A percentile compares a stretch with the other conserved stretches of the same genome.
These are phyloP conservation scores for Friedmanniomyces simplex DNA, from an alignment of 495 filamentous ascomycete species.

Conservation along the genomic window DNA sequence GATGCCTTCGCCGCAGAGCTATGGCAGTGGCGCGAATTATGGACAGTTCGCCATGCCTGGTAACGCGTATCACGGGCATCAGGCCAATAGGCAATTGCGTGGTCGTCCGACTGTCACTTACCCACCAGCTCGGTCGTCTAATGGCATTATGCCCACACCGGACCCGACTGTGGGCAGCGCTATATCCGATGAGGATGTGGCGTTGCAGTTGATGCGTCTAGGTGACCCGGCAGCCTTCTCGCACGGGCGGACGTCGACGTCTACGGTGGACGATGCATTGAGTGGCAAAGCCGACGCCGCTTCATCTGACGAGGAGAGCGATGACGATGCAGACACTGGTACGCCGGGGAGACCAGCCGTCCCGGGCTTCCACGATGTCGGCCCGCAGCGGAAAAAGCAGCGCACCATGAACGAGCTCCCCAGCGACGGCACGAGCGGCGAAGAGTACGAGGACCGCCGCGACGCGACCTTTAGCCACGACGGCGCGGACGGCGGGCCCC, in stretches of 20 bases:
- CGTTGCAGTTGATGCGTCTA: conserved; percentile 87
- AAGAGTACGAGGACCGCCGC: conserved; percentile 51
- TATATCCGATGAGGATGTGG: conserved; percentile 96
- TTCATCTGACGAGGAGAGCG: conserved; percentile 75
- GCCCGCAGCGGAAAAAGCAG: conserved; percentile 26
- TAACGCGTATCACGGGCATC: conserved; percentile 36
- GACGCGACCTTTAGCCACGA: conserved; percentile 45
- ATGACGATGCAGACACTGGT: conserved; percentile 55
- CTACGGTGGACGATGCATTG: conserved; percentile 82
- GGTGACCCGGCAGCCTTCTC: conserved; percentile 87
- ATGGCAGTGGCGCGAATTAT: conserved; percentile 36
- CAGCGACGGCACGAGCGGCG: conserved; percentile 62
- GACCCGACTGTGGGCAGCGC: conserved; percentile 82
- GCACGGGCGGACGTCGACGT: conserved; percentile 82
- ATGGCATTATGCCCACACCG: conserved; percentile 73
- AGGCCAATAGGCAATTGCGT: conserved; percentile 56
- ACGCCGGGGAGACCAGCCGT: conserved; percentile 26
- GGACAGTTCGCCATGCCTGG: conserved; percentile 23
- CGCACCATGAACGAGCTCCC: conserved; percentile 54
- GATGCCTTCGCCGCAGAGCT: conserved; percentile 70
- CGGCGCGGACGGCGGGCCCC: conserved; percentile 30
- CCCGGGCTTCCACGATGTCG: conserved; percentile 10
- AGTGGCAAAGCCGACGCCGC: conserved; percentile 77
- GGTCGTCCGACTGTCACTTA: conserved; percentile 46
- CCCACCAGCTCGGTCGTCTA: conserved; percentile 31